Evolutionary conservation across 2,329 filamentous ascomycete genomes (phyloP), one percentile per base, ranked within the genome.

Genomic region (Aspergillus intermedius): DNA sequence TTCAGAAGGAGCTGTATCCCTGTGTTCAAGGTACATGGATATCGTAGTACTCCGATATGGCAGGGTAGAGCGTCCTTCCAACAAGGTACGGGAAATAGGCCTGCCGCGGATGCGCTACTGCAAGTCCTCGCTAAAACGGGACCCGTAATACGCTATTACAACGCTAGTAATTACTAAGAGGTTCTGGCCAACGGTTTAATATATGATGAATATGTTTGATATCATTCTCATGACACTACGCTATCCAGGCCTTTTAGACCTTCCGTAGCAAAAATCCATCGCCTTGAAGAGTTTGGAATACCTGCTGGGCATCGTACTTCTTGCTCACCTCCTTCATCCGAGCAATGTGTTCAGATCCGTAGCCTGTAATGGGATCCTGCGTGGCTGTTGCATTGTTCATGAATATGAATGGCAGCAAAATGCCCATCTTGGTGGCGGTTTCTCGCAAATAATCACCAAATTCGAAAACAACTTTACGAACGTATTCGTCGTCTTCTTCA

Each of bases 251-350:
- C 32, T 34, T 34, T n/a, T 34, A 34, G 32, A 34, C 32, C 32
- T 34, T 34, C 9, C 32, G 32, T 34, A 34, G 32, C 32, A 34
- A 34, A 34, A 55, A 30, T 49, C 56, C 30, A 39, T 49, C 13
- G 55, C 49, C 58, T 23, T 60, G 57, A n/a, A 55, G 45, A 5
- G 32, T 58, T 47, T 67, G 62, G 45, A 66, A 66, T 2, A 66
- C 22, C 37, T 54, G 46, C 21, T 19, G 28, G 1, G 49, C 46
- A 50, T 67, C 61, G 40, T 60, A 66, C 46, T 60, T 61, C n/a
- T 40, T 23, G 0, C 53, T 49, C 2, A 57, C 46, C 5, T 45
- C 42, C 45, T 55, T 57, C 19, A 67, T 45, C 30, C 44, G 54
- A 2, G 42, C 48, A 1, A 63, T 8, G 37, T 57, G 65, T 4